Base-by-base conservation (phyloP, 495 filamentous ascomycete genomes). In the Podospora pseudoanserina region DNA sequence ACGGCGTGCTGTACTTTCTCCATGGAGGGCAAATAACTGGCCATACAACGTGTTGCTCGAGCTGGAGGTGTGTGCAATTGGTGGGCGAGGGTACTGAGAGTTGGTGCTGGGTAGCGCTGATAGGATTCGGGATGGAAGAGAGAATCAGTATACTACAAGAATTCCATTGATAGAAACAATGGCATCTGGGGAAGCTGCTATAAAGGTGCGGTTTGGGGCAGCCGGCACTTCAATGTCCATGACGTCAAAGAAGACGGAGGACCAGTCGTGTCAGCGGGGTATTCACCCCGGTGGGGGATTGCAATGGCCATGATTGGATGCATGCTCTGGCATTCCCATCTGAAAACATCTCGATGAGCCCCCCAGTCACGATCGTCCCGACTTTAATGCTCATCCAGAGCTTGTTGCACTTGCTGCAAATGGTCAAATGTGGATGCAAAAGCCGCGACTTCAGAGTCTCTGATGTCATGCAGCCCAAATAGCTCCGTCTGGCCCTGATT, bases 1-100 rank as follows among this genome's bases (percentile, higher is more conserved):
- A 77, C 73, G 30, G 73, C 75, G 44, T 79, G 73, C 53, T 75
- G 62, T 27, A 70, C 73, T 66, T 71, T 74, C 32, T 76, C 64
- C 65, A 74, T 66, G 34, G 75, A 13, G 39, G 39, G 39, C 39
- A 49, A 49, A 49, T 49, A 49, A 16, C 39, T 49, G 39, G 39
- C 39, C 39, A 49, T 49, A 16, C 39, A 49, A 13, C 39, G 30
- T 32, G 30, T 32, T 32, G 30, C 3, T 23, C 23, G 23, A 23
- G 23, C 23, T 23, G 23, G 23, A 23, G 5, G 3, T 39, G 34
- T 39, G 34, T 6, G 34, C 11, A 11, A 11, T 39, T 39, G 34
- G 34, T 39, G 34, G 11, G 11, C 11, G 34, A 11, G 34, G 34
- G 34, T 39, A 49, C 39, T 16, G 5, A 13, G 39, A 49, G 39